Percentiles rank a stretch among this genome's conserved stretches.
phyloP scores from a whole-genome alignment of 2,329 filamentous ascomycete genomes.

The Trichothecium roseum region DNA sequence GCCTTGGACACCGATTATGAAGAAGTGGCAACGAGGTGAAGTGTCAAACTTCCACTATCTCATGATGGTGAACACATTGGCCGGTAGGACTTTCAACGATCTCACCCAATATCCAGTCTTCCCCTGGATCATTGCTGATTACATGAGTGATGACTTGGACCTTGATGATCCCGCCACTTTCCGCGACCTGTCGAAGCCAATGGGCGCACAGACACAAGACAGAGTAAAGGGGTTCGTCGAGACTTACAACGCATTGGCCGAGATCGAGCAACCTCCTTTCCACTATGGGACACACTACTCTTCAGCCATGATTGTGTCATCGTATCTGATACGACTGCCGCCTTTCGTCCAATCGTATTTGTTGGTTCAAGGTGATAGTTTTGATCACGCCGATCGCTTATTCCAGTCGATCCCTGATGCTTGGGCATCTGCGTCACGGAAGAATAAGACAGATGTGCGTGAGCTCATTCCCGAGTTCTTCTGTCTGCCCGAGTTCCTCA shows the following conservation, averaged over 20 bases:
- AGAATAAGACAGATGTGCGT: constrained; percentile 88
- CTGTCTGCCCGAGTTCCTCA: constrained; percentile 87
- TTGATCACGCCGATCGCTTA: constrained; percentile 89
- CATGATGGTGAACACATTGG: constrained; percentile 97
- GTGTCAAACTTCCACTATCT: constrained; percentile 98
- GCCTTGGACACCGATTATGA: constrained; percentile 73
- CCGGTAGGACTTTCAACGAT: constrained; percentile 94
- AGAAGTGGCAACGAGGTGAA: constrained; percentile 85
- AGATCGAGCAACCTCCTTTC: constrained; percentile 88
- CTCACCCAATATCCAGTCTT: constrained; percentile 97
- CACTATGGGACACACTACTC: constrained; percentile 99
- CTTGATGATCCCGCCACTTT: constrained; percentile 76
- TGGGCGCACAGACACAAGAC: constrained; percentile 77
- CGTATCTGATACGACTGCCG: constrained; percentile 87
- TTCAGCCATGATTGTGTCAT: constrained; percentile 96
- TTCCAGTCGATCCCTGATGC: constrained; percentile 89
- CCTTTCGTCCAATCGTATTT: constrained; percentile 96
- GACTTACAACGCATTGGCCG: constrained; percentile 76
- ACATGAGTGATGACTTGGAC: constrained; percentile 87
- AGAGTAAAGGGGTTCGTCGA: constrained; percentile 73
- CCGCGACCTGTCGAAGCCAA: constrained; percentile 86
- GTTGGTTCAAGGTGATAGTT: constrained; percentile 85
- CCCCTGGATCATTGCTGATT: constrained; percentile 93
- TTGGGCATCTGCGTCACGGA: constrained; percentile 81
- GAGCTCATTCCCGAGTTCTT: constrained; percentile 97